These are phyloP conservation scores for Hygrophoropsis aurantiaca DNA, from an alignment of 768 basidiomycete genomes.

Conservation along the genomic window DNA sequence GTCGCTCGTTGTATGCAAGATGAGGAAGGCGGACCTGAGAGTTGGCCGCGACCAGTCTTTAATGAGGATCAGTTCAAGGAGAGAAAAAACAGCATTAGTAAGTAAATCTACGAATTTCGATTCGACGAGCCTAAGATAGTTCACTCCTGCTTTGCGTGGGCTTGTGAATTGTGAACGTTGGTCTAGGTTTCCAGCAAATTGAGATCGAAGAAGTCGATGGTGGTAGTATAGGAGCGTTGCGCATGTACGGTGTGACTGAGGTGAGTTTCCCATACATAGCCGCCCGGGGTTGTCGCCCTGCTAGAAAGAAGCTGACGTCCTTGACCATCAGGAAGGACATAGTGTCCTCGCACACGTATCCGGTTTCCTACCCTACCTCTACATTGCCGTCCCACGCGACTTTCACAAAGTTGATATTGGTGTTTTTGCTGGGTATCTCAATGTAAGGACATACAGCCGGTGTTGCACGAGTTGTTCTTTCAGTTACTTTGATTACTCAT, in stretches of 20 bases:
- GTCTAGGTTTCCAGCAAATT: conserved; percentile 93
- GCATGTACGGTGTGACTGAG: conserved; percentile 92
- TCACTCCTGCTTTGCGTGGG: neutral
- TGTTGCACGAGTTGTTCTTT: too few species aligned
- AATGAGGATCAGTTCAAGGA: too few species aligned
- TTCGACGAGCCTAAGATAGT: conserved; percentile 46
- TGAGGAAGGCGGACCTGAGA: too few species aligned
- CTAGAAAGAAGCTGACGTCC: neutral
- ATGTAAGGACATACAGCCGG: conserved; percentile 59
- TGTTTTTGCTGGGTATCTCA: conserved; percentile 67
- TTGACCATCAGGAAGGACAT: conserved; percentile 64
- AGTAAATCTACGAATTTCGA: too few species aligned
- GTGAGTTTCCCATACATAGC: conserved; percentile 34
- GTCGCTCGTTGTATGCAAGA: too few species aligned
- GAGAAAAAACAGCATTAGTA: too few species aligned
- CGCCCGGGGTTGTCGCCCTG: too few species aligned
- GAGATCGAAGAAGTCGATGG: conserved; percentile 77
- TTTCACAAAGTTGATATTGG: conserved; percentile 68
- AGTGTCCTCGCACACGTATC: conserved; percentile 85
- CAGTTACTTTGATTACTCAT: neutral
- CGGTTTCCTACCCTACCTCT: conserved; percentile 92
- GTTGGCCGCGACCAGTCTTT: too few species aligned
- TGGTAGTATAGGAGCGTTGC: conserved; percentile 40
- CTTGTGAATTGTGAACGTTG: too few species aligned
- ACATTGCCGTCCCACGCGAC: conserved; percentile 81